Conservation (phyloP, 495 filamentous ascomycete genomes). For the Endocarpon pusillum region DNA sequence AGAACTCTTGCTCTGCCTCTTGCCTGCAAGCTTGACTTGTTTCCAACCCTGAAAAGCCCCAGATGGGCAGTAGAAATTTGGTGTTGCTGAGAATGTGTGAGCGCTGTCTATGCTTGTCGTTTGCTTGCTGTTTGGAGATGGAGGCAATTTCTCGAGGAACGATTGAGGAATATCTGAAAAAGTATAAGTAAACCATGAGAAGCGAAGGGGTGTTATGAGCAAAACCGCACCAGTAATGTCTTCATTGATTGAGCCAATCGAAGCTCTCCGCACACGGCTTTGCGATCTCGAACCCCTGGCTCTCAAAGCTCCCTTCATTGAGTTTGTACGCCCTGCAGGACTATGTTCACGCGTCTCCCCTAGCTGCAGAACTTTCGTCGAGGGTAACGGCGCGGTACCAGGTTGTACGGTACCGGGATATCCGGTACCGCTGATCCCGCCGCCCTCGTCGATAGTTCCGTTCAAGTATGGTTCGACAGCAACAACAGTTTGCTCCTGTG, state of each 20-base stretch:
- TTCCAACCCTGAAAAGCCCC: slow-evolving; percentile 59
- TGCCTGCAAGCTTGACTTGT: slow-evolving; percentile 46
- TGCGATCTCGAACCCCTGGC: slow-evolving; percentile 26
- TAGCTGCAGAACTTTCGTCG: too few species aligned
- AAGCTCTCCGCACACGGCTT: slow-evolving; percentile 25
- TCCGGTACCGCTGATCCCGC: too few species aligned
- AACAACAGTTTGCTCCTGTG: too few species aligned
- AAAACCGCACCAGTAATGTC: slow-evolving; percentile 23
- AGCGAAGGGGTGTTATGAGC: slow-evolving; percentile 2
- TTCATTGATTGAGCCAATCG: slow-evolving; percentile 31
- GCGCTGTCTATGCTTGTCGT: slow-evolving; percentile 12
- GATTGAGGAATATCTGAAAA: slow-evolving; percentile 46
- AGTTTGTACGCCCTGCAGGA: too few species aligned
- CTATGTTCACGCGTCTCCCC: too few species aligned
- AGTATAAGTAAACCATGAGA: neutral
- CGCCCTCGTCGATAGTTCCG: too few species aligned
- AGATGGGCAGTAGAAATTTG: slow-evolving; percentile 51
- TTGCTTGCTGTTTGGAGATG: slow-evolving; percentile 30
- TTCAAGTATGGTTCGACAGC: too few species aligned
- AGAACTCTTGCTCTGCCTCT: slow-evolving; percentile 54
- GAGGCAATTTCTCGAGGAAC: slow-evolving; percentile 52
- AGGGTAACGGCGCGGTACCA: too few species aligned
- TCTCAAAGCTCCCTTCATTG: too few species aligned
- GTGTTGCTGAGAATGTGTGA: slow-evolving; percentile 26
- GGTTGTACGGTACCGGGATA: too few species aligned